phyloP scores from a whole-genome alignment of 2,329 filamentous ascomycete genomes.

The Botryotinia convoluta region DNA sequence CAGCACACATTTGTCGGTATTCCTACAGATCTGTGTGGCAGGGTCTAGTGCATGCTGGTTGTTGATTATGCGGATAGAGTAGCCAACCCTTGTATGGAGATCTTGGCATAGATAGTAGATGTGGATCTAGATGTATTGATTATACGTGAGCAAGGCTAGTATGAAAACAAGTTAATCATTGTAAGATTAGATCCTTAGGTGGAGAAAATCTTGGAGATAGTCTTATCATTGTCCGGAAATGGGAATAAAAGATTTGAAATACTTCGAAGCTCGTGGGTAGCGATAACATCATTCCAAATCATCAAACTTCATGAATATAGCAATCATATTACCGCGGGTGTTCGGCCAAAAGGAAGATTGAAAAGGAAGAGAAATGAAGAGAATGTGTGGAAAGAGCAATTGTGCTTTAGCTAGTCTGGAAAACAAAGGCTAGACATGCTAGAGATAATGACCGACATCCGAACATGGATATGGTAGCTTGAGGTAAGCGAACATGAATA shows the following conservation, averaged over 20 bases:
- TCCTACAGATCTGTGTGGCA: neutral
- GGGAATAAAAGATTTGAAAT: neutral
- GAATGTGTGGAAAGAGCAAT: neutral
- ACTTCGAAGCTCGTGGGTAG: neutral
- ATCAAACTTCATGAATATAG: neutral
- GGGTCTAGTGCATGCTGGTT: neutral
- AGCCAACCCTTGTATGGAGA: neutral
- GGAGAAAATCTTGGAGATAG: neutral
- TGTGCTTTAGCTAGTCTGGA: neutral
- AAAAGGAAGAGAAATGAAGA: neutral
- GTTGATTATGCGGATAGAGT: neutral
- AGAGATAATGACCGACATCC: neutral
- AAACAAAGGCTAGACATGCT: neutral
- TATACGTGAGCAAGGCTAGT: neutral
- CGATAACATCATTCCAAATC: constrained; percentile 5
- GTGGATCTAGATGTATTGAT: neutral
- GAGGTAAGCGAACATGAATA: neutral
- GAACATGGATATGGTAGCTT: neutral
- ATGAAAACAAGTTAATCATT: neutral
- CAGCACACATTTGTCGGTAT: neutral
- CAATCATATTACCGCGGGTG: neutral
- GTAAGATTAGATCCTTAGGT: neutral
- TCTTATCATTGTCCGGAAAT: neutral
- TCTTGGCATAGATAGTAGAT: constrained; percentile 1
- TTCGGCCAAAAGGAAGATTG: neutral